phyloP scores from a whole-genome alignment of 306 rosid genomes.

The Inga laurina region DNA sequence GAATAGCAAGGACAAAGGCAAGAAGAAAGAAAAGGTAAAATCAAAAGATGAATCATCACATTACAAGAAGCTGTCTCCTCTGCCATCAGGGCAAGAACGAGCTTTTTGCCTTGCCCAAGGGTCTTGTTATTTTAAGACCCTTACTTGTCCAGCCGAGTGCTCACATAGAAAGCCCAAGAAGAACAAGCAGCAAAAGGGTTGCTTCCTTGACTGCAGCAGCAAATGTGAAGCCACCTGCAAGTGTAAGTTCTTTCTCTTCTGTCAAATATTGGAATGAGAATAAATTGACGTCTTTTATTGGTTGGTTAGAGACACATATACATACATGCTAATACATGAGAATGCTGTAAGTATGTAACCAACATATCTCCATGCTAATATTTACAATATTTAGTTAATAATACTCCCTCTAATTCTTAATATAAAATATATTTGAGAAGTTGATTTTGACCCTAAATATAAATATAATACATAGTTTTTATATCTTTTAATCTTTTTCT shows the following conservation, averaged over 20 bases:
- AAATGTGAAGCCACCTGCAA: slow-evolving; percentile 86
- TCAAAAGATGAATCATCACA: slow-evolving; percentile 25
- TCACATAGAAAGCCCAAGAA: slow-evolving; percentile 63
- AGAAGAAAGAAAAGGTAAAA: not conserved
- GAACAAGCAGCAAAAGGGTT: slow-evolving; percentile 70
- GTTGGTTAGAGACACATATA: too few relatives aligned
- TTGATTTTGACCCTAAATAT: too few relatives aligned
- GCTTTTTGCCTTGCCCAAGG: slow-evolving; percentile 50
- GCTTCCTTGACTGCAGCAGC: slow-evolving; percentile 67
- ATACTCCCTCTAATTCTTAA: too few relatives aligned
- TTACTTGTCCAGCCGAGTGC: slow-evolving; percentile 63
- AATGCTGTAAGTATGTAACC: too few relatives aligned
- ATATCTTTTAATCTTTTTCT: too few relatives aligned
- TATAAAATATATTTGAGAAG: too few relatives aligned
- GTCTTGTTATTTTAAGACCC: slow-evolving; percentile 47
- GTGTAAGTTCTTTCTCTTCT: slow-evolving; percentile 43
- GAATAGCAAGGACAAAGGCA: not conserved
- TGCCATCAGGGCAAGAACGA: slow-evolving; percentile 53
- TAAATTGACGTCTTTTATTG: too few relatives aligned
- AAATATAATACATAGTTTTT: too few relatives aligned
- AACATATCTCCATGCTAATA: too few relatives aligned
- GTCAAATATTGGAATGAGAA: too few relatives aligned
- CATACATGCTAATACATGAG: too few relatives aligned
- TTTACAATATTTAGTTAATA: too few relatives aligned
- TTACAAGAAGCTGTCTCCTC: slow-evolving; percentile 37